These are phyloP conservation scores for Paramyrothecium roridum DNA, from an alignment of 2,329 filamentous ascomycete genomes.

Conservation along the genomic window DNA sequence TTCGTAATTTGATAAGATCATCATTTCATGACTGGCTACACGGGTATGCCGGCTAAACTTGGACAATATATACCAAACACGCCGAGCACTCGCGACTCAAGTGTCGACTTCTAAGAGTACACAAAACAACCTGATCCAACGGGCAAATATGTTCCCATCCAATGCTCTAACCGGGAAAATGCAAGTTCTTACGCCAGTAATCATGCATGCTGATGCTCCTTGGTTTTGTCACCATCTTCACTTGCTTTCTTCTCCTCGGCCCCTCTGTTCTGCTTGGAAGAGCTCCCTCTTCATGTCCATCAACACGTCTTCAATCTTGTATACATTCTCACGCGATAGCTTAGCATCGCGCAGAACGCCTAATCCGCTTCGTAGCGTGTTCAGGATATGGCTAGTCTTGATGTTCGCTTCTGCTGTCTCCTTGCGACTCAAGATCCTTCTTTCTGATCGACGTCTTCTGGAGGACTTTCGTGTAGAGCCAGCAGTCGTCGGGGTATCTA, in stretches of 20 bases:
- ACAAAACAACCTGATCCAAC: neutral
- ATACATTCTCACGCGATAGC: conserved; percentile 63
- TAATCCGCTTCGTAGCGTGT: conserved; percentile 38
- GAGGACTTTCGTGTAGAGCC: conserved; percentile 3
- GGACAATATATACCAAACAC: neutral
- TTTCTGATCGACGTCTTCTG: neutral
- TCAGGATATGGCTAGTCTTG: conserved; percentile 22
- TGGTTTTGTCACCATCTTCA: neutral
- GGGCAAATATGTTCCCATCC: neutral
- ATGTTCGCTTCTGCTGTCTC: conserved; percentile 5
- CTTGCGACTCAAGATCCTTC: neutral
- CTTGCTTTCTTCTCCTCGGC: conserved; percentile 29
- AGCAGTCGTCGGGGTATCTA: conserved; percentile 17
- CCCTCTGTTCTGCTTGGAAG: conserved; percentile 65
- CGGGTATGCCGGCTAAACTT: neutral
- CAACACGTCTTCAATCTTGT: conserved; percentile 72
- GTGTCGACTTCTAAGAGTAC: too few species aligned
- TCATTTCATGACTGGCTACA: neutral
- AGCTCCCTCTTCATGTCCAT: conserved; percentile 76
- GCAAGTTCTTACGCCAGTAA: neutral
- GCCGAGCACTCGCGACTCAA: neutral
- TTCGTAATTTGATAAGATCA: neutral
- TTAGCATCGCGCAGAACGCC: conserved; percentile 55
- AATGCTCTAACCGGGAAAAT: neutral
- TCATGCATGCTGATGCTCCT: neutral